Conservation (phyloP, 805 yeast species). For the Saccharomycopsis selenospora region DNA sequence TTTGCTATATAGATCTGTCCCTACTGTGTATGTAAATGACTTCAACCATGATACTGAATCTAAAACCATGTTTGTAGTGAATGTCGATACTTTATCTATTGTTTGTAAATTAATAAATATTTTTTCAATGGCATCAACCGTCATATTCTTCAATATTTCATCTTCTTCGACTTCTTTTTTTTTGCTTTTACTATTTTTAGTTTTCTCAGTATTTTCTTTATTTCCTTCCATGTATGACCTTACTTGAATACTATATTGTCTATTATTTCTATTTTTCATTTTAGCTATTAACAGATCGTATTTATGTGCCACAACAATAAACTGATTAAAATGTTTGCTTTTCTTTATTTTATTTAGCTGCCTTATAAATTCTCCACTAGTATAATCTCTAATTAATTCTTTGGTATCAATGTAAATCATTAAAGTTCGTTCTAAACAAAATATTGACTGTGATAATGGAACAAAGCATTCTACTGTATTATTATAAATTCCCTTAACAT, state of each 20-base stretch:
- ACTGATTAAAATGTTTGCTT: slow-evolving; percentile 7
- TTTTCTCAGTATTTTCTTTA: neutral
- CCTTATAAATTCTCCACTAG: slow-evolving; percentile 10
- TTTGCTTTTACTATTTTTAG: neutral
- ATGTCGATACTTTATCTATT: slow-evolving; percentile 5
- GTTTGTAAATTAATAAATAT: slow-evolving; percentile 12
- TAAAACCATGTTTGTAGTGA: slow-evolving; percentile 9
- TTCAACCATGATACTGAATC: slow-evolving; percentile 16
- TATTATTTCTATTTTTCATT: slow-evolving; percentile 10
- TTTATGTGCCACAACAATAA: slow-evolving; percentile 11
- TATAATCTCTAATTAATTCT: slow-evolving; percentile 7
- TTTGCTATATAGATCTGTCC: slow-evolving; percentile 3
- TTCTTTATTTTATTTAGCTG: slow-evolving; percentile 6
- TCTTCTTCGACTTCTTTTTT: slow-evolving; percentile 3
- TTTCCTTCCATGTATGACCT: slow-evolving; percentile 8
- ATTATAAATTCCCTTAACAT: slow-evolving; percentile 6
- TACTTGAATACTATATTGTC: slow-evolving; percentile 12
- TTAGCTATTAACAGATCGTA: slow-evolving; percentile 8
- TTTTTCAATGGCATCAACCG: slow-evolving; percentile 8
- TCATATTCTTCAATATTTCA: neutral
- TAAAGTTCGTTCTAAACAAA: slow-evolving; percentile 1
- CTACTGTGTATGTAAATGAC: slow-evolving; percentile 12
- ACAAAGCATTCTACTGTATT: slow-evolving; percentile 11
- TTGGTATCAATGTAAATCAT: slow-evolving; percentile 16
- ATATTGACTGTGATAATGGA: slow-evolving; percentile 6